Evolutionary conservation across 768 basidiomycete genomes (phyloP).

Genomic region (Russula sp.): DNA sequence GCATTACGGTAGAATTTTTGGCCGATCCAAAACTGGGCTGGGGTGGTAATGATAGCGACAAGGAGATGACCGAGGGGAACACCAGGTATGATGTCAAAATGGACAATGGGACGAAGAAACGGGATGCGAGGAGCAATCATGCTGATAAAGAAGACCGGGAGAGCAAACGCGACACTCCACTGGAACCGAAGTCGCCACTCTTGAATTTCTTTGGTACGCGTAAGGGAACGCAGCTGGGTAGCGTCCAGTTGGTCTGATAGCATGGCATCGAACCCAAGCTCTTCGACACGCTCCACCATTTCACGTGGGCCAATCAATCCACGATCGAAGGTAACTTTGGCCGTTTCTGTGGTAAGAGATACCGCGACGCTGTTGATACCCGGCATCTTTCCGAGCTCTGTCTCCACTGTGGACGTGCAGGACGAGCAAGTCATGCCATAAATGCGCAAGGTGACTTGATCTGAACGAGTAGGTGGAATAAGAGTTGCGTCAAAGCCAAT

Average conservation of each 20-base stretch:
- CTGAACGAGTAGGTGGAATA: slow-evolving; percentile 58
- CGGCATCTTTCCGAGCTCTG: slow-evolving; percentile 58
- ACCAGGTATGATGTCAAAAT: slow-evolving; percentile 49
- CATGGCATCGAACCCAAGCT: slow-evolving; percentile 88
- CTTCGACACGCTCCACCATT: slow-evolving; percentile 81
- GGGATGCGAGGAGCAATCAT: slow-evolving; percentile 77
- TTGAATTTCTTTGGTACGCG: slow-evolving; percentile 83
- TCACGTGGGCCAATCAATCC: slow-evolving; percentile 71
- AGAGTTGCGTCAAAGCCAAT: slow-evolving; percentile 86
- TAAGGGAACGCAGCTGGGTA: slow-evolving; percentile 81
- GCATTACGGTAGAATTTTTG: slow-evolving; percentile 82
- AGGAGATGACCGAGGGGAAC: slow-evolving; percentile 81
- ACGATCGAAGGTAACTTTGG: slow-evolving; percentile 71
- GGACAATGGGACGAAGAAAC: slow-evolving; percentile 49
- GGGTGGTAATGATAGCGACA: slow-evolving; percentile 71
- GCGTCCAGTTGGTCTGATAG: slow-evolving; percentile 73
- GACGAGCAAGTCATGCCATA: slow-evolving; percentile 91
- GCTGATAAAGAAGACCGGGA: slow-evolving; percentile 89
- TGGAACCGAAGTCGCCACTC: slow-evolving; percentile 82
- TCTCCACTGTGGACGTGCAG: slow-evolving; percentile 73
- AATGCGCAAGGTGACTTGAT: slow-evolving; percentile 68
- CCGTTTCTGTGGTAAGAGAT: slow-evolving; percentile 69
- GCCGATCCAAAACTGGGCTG: slow-evolving; percentile 91
- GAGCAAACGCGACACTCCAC: slow-evolving; percentile 68
- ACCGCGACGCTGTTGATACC: slow-evolving; percentile 70